phyloP scores from a whole-genome alignment of 2,329 filamentous ascomycete species.

The Hypoxylon sp. region DNA sequence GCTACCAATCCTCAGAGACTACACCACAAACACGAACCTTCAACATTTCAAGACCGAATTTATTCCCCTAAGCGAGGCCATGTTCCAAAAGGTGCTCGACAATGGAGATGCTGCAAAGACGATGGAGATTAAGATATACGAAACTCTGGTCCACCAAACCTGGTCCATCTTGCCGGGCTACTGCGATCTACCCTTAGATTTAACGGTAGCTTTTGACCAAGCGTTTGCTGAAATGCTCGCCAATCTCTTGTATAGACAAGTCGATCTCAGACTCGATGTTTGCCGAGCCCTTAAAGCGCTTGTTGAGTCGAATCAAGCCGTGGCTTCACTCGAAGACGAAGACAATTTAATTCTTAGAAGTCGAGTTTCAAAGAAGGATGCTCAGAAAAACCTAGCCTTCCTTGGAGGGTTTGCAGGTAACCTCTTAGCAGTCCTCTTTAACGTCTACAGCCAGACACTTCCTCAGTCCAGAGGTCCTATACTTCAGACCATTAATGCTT shows the following conservation, averaged over 20 bases:
- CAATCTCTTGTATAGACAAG: slow-evolving; percentile 92
- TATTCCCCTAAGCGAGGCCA: slow-evolving; percentile 87
- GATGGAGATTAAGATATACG: slow-evolving; percentile 93
- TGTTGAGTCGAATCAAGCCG: slow-evolving; percentile 91
- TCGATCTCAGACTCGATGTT: slow-evolving; percentile 87
- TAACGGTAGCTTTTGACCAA: slow-evolving; percentile 84
- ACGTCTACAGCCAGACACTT: slow-evolving; percentile 96
- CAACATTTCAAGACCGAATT: slow-evolving; percentile 88
- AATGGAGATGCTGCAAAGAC: slow-evolving; percentile 88
- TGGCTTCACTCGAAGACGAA: slow-evolving; percentile 77
- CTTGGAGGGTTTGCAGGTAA: slow-evolving; percentile 86
- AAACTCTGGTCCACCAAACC: slow-evolving; percentile 94
- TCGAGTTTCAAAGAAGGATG: slow-evolving; percentile 80
- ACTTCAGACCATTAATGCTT: slow-evolving; percentile 93
- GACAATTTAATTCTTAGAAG: slow-evolving; percentile 84
- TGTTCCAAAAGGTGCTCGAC: slow-evolving; percentile 91
- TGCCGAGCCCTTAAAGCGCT: slow-evolving; percentile 89
- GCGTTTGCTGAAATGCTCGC: slow-evolving; percentile 90
- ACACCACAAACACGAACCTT: slow-evolving; percentile 89
- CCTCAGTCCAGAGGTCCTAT: slow-evolving; percentile 93
- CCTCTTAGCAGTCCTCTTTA: slow-evolving; percentile 96
- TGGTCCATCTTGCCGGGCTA: slow-evolving; percentile 96
- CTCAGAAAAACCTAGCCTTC: slow-evolving; percentile 85
- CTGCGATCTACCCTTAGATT: slow-evolving; percentile 90
- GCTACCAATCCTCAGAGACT: slow-evolving; percentile 90